These are phyloP conservation scores for Xerocomus nothofagi DNA, from an alignment of 1,284 basidiomycete genomes.

Conservation along the genomic window DNA sequence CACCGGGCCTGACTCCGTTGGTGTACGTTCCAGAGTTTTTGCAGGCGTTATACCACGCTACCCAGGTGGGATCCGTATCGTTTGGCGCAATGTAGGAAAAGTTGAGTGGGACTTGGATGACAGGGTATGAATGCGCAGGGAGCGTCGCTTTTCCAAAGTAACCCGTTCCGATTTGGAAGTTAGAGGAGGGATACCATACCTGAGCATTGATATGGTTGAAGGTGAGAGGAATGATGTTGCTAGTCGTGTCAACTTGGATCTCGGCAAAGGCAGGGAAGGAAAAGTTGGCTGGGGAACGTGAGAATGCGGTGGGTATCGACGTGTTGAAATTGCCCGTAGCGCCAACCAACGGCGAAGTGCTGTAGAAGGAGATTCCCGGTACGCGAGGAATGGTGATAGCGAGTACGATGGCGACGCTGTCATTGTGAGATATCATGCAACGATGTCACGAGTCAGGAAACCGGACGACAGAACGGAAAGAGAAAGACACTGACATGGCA, in stretches of 20 bases:
- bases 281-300: constrained; percentile 78
- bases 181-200: constrained; percentile 65
- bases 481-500: constrained; percentile 53
- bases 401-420: constrained; percentile 66
- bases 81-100: constrained; percentile 84
- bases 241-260: constrained; percentile 69
- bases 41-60: constrained; percentile 79
- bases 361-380: constrained; percentile 66
- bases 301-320: constrained; percentile 62
- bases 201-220: constrained; percentile 66
- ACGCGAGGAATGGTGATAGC: constrained; percentile 81
- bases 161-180: constrained; percentile 64
- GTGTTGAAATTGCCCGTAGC: constrained; percentile 57
- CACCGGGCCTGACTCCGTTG: constrained; percentile 61
- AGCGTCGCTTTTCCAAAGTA: constrained; percentile 56
- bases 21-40: constrained; percentile 53
- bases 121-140: constrained; percentile 60
- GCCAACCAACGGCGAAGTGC: constrained; percentile 52
- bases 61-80: constrained; percentile 79
- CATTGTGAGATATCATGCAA: background rate
- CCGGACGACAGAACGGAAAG: background rate
- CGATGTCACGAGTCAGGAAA: constrained; percentile 12
- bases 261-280: constrained; percentile 75
- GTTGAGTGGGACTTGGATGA: constrained; percentile 70
- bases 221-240: constrained; percentile 72